Evolutionary conservation across 495 filamentous ascomycete genomes (phyloP).

Genomic region (Tuber umbilicatum): DNA sequence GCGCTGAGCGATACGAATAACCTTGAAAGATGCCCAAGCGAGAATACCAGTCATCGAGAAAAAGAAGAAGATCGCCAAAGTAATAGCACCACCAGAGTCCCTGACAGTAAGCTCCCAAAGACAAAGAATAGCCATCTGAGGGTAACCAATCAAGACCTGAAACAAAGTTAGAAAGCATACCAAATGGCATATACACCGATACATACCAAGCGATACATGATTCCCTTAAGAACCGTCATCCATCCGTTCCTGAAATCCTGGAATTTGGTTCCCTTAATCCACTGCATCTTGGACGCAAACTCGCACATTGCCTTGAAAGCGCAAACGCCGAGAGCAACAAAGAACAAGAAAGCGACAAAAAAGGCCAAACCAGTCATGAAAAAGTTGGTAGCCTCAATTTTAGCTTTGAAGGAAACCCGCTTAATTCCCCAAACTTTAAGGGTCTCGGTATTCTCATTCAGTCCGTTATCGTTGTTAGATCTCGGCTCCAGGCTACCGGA

Average conservation of each 20-base stretch:
- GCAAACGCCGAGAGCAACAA: constrained; percentile 63
- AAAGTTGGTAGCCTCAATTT: constrained; percentile 85
- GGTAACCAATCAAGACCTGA: constrained; percentile 81
- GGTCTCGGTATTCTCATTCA: constrained; percentile 45
- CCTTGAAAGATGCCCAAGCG: constrained; percentile 82
- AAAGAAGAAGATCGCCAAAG: constrained; percentile 84
- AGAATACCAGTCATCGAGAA: constrained; percentile 72
- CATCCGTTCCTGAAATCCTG: constrained; percentile 85
- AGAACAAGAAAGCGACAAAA: constrained; percentile 74
- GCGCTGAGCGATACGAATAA: constrained; percentile 78
- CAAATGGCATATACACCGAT: background rate
- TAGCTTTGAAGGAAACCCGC: constrained; percentile 77
- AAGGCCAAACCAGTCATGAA: constrained; percentile 89
- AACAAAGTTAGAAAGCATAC: constrained; percentile 12
- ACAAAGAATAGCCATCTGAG: constrained; percentile 84
- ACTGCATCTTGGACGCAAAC: constrained; percentile 58
- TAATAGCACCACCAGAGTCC: constrained; percentile 82
- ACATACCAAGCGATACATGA: constrained; percentile 73
- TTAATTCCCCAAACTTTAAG: constrained; percentile 77
- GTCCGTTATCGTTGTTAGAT: constrained; percentile 46
- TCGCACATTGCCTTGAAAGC: constrained; percentile 77
- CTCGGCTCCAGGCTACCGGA: constrained; percentile 44
- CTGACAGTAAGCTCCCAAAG: constrained; percentile 86
- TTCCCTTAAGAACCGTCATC: constrained; percentile 74
- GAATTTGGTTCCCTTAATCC: constrained; percentile 83